Conservation (phyloP, 2,329 filamentous ascomycete species). For the Cylindrodendrum hubeiense region DNA sequence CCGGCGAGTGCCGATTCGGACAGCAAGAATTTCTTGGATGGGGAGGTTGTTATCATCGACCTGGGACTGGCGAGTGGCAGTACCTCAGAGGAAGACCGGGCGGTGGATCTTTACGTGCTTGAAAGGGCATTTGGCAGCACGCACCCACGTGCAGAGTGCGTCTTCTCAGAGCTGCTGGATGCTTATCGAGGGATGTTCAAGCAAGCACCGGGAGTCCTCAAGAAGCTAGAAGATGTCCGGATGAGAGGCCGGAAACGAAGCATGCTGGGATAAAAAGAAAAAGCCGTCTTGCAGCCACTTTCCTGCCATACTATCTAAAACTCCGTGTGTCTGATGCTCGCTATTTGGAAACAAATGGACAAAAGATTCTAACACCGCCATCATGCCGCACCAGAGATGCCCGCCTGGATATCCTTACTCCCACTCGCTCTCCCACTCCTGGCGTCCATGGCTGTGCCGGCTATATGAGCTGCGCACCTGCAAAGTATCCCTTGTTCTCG, state of each 20-base stretch:
- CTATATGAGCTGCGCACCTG: slow-evolving; percentile 77
- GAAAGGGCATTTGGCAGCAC: slow-evolving; percentile 96
- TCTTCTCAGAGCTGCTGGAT: slow-evolving; percentile 80
- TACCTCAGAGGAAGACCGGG: slow-evolving; percentile 88
- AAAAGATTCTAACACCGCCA: slow-evolving; percentile 31
- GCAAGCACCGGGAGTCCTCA: slow-evolving; percentile 80
- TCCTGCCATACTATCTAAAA: slow-evolving; percentile 42
- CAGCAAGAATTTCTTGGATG: slow-evolving; percentile 59
- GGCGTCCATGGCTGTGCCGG: slow-evolving; percentile 31
- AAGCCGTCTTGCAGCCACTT: slow-evolving; percentile 42
- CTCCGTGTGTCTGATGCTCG: slow-evolving; percentile 51
- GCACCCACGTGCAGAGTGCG: slow-evolving; percentile 84
- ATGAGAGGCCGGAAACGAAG: slow-evolving; percentile 96
- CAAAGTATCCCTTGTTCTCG: slow-evolving; percentile 98
- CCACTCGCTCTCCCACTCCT: slow-evolving; percentile 10
- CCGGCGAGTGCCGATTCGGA: slow-evolving; percentile 33
- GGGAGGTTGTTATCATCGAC: slow-evolving; percentile 91
- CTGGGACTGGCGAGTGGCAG: slow-evolving; percentile 90
- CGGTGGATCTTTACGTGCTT: slow-evolving; percentile 95
- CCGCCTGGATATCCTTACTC: slow-evolving; percentile 17
- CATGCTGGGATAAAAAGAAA: slow-evolving; percentile 80
- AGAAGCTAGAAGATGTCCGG: slow-evolving; percentile 89
- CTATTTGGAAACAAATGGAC: slow-evolving; percentile 44
- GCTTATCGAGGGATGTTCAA: slow-evolving; percentile 83
- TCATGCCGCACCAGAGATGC: slow-evolving; percentile 31